Evolutionary conservation across 2,329 filamentous ascomycete species (phyloP).

Genomic region (Cryoendolithus antarcticus): DNA sequence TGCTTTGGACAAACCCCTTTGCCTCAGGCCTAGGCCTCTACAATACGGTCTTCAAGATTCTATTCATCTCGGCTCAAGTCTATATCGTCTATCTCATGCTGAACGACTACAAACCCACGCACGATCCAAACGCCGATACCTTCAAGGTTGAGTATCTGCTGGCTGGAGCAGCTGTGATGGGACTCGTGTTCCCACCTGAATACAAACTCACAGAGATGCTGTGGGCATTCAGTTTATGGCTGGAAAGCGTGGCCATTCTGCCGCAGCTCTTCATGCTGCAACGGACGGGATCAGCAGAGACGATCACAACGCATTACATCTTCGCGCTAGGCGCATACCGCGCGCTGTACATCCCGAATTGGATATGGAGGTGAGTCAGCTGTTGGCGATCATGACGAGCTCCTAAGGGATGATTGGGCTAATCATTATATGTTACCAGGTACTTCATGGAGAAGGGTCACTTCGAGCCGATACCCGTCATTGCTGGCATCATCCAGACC

Average conservation of each 20-base stretch:
- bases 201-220: slow-evolving; percentile 74
- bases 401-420: too few relatives aligned
- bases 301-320: slow-evolving; percentile 97
- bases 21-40: slow-evolving; percentile 43
- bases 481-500: slow-evolving; percentile 86
- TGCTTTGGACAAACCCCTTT: slow-evolving; percentile 67
- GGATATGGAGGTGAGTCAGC: slow-evolving; percentile 55
- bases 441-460: slow-evolving; percentile 63
- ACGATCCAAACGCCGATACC: slow-evolving; percentile 92
- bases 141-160: slow-evolving; percentile 95
- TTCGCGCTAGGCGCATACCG: slow-evolving; percentile 87
- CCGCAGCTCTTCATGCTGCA: slow-evolving; percentile 98
- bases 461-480: slow-evolving; percentile 74
- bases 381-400: too few relatives aligned
- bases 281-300: slow-evolving; percentile 92
- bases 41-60: slow-evolving; percentile 89
- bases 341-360: slow-evolving; percentile 95
- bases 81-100: slow-evolving; percentile 99
- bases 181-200: slow-evolving; percentile 70
- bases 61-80: slow-evolving; percentile 79
- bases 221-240: slow-evolving; percentile 97
- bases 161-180: slow-evolving; percentile 65
- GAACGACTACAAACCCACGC: slow-evolving; percentile 91
- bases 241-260: slow-evolving; percentile 90
- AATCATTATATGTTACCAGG: slow-evolving; percentile 22